Base-by-base conservation (phyloP, 2,329 filamentous ascomycete genomes). In the Lojkania enalia region DNA sequence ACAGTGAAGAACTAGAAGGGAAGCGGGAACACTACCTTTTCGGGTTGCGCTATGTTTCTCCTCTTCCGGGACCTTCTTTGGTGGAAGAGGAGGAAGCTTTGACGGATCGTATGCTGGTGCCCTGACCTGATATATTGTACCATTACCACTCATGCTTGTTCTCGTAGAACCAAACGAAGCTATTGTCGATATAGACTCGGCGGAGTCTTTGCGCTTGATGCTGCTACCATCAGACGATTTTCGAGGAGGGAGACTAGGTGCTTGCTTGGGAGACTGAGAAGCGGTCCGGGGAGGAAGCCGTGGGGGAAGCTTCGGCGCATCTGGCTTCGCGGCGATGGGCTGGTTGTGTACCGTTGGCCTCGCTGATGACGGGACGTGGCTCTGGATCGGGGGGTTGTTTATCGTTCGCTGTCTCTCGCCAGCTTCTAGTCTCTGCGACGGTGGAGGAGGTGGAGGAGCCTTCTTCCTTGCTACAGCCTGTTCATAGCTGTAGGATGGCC, bases 21-120 rank as follows among this genome's bases (percentile, higher is more conserved):
- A n/a, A n/a, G n/a, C n/a, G n/a, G n/a, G n/a, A n/a, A n/a, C n/a
- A n/a, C n/a, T n/a, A n/a, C n/a, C n/a, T 23, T 61, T 66, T 20
- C 72, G 51, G 3, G 70, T 64, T 20, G 66, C 60, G 37, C 66
- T 66, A 42, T 61, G 63, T 35, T 74, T 71, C 35, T 64, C 64
- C 29, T 75, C 66, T 37, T 72, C 69, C n/a, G 68, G 59, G n/a
- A 63, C 57, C 39, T 61, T 67, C 55, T 77, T 81, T 1, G 77
- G 74, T 37, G 80, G 80, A 25, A 83, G 67, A 20, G 76, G 70
- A 39, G 82, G 82, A 7, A 84, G 64, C 27, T 75, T 73, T 12
- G 74, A 64, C 37, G 80, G 76, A 48, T 81, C 79, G 67, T 77
- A 85, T 35, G 76, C 75, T 7, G 82, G 82, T 4, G 81, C 78